phyloP scores from a whole-genome alignment of 2,329 filamentous ascomycete species.

The Juglanconis sp. region DNA sequence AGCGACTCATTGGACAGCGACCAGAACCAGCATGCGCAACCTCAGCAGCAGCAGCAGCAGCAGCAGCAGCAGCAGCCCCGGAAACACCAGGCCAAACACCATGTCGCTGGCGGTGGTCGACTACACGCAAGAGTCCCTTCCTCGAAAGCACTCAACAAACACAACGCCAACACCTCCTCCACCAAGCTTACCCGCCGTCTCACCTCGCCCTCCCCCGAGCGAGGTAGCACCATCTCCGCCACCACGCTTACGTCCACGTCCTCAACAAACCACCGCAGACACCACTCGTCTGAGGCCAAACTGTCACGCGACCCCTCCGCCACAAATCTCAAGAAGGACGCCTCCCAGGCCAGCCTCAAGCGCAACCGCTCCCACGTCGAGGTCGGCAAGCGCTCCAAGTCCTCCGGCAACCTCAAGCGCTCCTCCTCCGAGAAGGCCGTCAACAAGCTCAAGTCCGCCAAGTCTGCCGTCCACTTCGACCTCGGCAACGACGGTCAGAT shows the following conservation, averaged over 20 bases:
- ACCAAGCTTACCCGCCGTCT: slow-evolving; percentile 42
- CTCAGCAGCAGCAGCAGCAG: slow-evolving; percentile 30
- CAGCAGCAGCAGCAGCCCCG: slow-evolving; percentile 29
- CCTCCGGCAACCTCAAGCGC: slow-evolving; percentile 51
- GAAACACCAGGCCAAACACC: slow-evolving; percentile 37
- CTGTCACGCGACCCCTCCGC: slow-evolving; percentile 43
- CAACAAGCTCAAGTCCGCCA: slow-evolving; percentile 40
- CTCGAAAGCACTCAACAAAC: slow-evolving; percentile 49
- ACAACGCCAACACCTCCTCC: slow-evolving; percentile 31
- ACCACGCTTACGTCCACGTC: slow-evolving; percentile 26
- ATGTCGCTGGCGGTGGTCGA: slow-evolving; percentile 40
- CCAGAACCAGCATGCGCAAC: slow-evolving; percentile 30
- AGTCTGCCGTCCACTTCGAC: slow-evolving; percentile 60
- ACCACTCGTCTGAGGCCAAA: slow-evolving; percentile 39
- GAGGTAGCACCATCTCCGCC: slow-evolving; percentile 21
- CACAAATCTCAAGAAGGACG: slow-evolving; percentile 48
- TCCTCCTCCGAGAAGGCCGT: slow-evolving; percentile 49
- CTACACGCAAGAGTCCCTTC: slow-evolving; percentile 52
- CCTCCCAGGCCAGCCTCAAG: slow-evolving; percentile 54
- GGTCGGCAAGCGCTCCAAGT: slow-evolving; percentile 49
- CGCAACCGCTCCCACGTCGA: slow-evolving; percentile 60
- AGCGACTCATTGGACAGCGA: slow-evolving; percentile 36
- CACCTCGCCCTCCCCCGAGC: slow-evolving; percentile 41
- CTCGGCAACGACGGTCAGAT: slow-evolving; percentile 50
- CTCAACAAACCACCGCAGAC: slow-evolving; percentile 39